Evolutionary conservation across 192 early-diverging fungal species (phyloP), one percentile per base, ranked within the genome.

Genomic region (Haplosporangium gracile): DNA sequence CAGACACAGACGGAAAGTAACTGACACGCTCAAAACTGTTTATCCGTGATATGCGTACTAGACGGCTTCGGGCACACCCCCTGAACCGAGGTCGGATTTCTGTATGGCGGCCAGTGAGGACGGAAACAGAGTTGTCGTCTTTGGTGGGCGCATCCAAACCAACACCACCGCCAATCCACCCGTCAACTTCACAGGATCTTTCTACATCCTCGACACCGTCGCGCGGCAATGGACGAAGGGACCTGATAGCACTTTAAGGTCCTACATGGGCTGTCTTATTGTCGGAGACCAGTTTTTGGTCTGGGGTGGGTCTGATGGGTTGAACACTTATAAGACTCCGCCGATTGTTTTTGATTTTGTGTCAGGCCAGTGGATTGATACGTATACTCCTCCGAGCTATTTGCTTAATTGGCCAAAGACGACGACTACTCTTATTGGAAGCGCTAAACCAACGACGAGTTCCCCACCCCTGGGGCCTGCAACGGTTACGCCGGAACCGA

Each of bases 81-180:
- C 82, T 24, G 15, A 26, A 34, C 63, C 82, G 8, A 71, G 82
- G 45, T 51, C 82, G 0, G 82, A 83, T 47, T 83, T 83, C 69
- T 83, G 82, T 43, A 83, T 83, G 82, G 39, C 72, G 0, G 22
- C 82, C 5, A 75, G 65, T 29, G 82, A 83, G 42, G 82, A 83
- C 22, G 82, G 82, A 22, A 83, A 73, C 39, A 83, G 55, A 24
- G 57, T 83, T 8, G 32, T 83, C 57, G 65, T 83, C 9, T 83
- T 70, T 57, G 82, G 82, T 9, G 82, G 82, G 15, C 71, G 82
- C 32, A 72, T 76, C 4, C 22, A 29, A 18, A 20, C 43, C 43
- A 75, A 75, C 34, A 68, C 39, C 1, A 53, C 55, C 42, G 5
- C 22, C 29, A 78, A 24, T 9, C 47, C 82, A 34, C 60, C 76